Base-by-base conservation (phyloP, 106 monocot species). In the Dioscorea dumetorum region DNA sequence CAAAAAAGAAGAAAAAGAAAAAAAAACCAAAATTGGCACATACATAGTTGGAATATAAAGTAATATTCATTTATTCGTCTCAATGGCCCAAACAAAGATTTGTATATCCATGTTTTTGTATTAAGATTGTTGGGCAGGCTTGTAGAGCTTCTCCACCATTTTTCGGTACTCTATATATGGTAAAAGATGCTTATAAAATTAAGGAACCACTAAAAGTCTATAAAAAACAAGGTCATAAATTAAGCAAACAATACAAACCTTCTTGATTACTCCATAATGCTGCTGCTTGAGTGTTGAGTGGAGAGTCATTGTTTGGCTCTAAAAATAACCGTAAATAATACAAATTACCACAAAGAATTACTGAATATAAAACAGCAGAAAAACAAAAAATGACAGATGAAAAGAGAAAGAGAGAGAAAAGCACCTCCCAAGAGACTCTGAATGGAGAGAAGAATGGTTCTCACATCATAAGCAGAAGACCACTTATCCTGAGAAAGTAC, bases 221-320 rank as follows among this genome's bases (percentile, higher is more conserved):
- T 51, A 51, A 51, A 35, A 34, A 33, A 0, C 18, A 22, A 22
- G 21, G 8, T 4, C 4, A 58, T 18, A 50, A 2, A 2, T 48
- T 8, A 1, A 15, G 5, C 54, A 54, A 13, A 12, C 15, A 54
- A 13, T 54, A 50, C 59, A 20, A 18, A 95, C 94, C 94, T 85
- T 81, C 83, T 89, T 89, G 97, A 70, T 92, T 87, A 50, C 18
- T 72, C 97, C 89, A 97, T 24, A 97, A 80, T 56, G 84, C 78
- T 54, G 97, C 97, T 41, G 97, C 97, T 75, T 97, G 97, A 53
- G 86, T 80, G 72, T 97, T 97, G 63, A 97, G 82, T 24, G 97
- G 97, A 28, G 92, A 97, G 0, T 91, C 97, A 68, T 97, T 97
- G 76, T 97, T 97, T 23, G 97, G 97, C 56, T 97, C 92, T 88